phyloP scores from a whole-genome alignment of 257 asterid species.

The Fraxinus americana region DNA sequence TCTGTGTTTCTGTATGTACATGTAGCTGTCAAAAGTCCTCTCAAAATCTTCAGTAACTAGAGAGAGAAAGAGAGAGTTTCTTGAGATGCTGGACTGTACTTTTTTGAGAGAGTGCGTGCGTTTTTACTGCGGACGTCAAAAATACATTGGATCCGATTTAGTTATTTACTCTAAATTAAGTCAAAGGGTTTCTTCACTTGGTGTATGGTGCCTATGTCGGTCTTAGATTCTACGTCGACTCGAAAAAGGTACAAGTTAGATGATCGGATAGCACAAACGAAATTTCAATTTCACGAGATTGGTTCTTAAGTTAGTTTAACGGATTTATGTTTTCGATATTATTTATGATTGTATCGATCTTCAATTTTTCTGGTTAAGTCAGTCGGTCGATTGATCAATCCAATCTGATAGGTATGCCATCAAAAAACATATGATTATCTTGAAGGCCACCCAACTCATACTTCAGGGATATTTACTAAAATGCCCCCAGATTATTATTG shows the following conservation, averaged over 20 bases:
- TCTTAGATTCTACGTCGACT: too few relatives aligned
- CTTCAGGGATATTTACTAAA: neutral
- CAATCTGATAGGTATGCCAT: neutral
- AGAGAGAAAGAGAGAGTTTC: constrained; percentile 32
- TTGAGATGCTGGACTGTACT: constrained; percentile 33
- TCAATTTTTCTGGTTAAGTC: neutral
- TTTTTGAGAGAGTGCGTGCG: constrained; percentile 34
- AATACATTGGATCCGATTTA: constrained; percentile 51
- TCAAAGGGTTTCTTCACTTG: constrained; percentile 43
- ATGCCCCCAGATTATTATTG: neutral
- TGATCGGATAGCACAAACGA: too few relatives aligned
- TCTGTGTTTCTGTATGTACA: neutral
- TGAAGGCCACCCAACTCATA: neutral
- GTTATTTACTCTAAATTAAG: constrained; percentile 37
- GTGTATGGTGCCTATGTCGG: neutral
- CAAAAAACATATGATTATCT: neutral
- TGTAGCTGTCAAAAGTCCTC: constrained; percentile 33
- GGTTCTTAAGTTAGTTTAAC: neutral
- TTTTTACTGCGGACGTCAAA: constrained; percentile 76
- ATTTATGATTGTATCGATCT: neutral
- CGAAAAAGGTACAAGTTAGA: too few relatives aligned
- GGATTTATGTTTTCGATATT: neutral
- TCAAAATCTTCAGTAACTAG: constrained; percentile 20
- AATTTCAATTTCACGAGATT: too few relatives aligned
- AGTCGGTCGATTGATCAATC: neutral